Conservation (phyloP, 345 rosid species). For the Salix suchowensis region DNA sequence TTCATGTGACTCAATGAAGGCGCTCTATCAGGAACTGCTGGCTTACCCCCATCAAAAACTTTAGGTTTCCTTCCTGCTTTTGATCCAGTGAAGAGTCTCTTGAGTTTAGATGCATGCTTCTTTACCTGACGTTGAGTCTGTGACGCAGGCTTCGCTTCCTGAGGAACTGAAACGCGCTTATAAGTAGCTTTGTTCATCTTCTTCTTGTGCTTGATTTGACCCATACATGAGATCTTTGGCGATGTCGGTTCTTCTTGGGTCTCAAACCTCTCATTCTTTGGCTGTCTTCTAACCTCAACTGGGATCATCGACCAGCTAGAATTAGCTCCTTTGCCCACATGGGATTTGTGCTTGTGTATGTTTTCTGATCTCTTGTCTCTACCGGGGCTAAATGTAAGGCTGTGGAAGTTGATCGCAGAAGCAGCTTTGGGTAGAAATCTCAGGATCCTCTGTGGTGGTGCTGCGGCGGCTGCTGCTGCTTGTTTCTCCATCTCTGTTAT, state of each 20-base stretch:
- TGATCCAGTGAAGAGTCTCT: slow-evolving; percentile 32
- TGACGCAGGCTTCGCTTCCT: slow-evolving; percentile 12
- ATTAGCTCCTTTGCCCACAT: slow-evolving; percentile 42
- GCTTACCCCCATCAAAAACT: background rate
- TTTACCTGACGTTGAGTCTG: slow-evolving; percentile 11
- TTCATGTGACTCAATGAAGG: slow-evolving; percentile 74
- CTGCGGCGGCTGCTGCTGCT: background rate
- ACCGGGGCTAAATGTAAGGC: slow-evolving; percentile 61
- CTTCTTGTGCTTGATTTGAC: slow-evolving; percentile 73
- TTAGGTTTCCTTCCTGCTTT: slow-evolving; percentile 26
- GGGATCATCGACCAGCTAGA: slow-evolving; percentile 59
- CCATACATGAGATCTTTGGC: slow-evolving; percentile 89
- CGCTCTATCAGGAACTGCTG: slow-evolving; percentile 26
- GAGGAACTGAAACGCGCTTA: slow-evolving; percentile 8
- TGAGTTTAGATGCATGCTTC: slow-evolving; percentile 37
- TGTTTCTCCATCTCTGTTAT: slow-evolving; percentile 34
- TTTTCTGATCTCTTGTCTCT: slow-evolving; percentile 37
- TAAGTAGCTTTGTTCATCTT: slow-evolving; percentile 10
- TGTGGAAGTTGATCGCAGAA: slow-evolving; percentile 44
- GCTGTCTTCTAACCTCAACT: slow-evolving; percentile 46
- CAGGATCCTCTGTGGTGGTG: slow-evolving; percentile 34
- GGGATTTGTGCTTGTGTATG: slow-evolving; percentile 20
- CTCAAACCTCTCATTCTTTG: slow-evolving; percentile 26
- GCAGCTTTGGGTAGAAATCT: slow-evolving; percentile 60
- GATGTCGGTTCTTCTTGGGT: slow-evolving; percentile 62